These are phyloP conservation scores for Fusarium kyushuense DNA, from an alignment of 2,329 filamentous ascomycete species.

Conservation along the genomic window DNA sequence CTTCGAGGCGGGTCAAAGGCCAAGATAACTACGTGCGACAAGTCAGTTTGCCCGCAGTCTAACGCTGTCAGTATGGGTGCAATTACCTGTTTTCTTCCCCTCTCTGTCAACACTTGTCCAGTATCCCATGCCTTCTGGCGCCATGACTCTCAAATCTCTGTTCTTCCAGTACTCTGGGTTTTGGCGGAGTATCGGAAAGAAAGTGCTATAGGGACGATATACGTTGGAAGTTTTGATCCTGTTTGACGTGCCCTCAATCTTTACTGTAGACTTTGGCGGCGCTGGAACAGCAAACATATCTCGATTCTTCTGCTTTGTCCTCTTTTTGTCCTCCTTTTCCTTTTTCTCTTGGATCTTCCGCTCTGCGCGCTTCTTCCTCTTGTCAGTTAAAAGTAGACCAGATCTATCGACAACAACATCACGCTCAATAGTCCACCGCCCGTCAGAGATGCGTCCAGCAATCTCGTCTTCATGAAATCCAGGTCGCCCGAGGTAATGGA, in stretches of 20 bases:
- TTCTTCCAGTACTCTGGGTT: slow-evolving; percentile 44
- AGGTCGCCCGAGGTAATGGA: slow-evolving; percentile 19
- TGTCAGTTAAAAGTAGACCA: slow-evolving; percentile 18
- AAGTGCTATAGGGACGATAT: slow-evolving; percentile 48
- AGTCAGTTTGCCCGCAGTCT: slow-evolving; percentile 14
- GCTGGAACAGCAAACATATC: neutral
- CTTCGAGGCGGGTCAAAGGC: slow-evolving; percentile 42
- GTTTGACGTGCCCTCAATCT: slow-evolving; percentile 17
- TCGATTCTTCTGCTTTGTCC: neutral
- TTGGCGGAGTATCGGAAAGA: slow-evolving; percentile 40
- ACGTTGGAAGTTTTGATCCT: slow-evolving; percentile 45
- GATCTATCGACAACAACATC: slow-evolving; percentile 22
- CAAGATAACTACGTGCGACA: slow-evolving; percentile 35
- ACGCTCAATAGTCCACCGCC: slow-evolving; percentile 24
- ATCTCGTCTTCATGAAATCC: slow-evolving; percentile 24
- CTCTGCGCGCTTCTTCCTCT: slow-evolving; percentile 22
- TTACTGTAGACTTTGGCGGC: neutral
- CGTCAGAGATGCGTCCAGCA: slow-evolving; percentile 16
- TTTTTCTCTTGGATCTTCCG: slow-evolving; percentile 6
- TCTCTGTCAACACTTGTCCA: slow-evolving; percentile 41
- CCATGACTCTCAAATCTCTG: slow-evolving; percentile 47
- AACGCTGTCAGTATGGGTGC: neutral
- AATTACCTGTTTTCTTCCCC: slow-evolving; percentile 19
- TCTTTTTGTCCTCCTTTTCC: slow-evolving; percentile 19
- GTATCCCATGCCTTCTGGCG: slow-evolving; percentile 46